These are phyloP conservation scores for Epichloe scottii DNA, from an alignment of 2,329 filamentous ascomycete species.

Conservation along the genomic window DNA sequence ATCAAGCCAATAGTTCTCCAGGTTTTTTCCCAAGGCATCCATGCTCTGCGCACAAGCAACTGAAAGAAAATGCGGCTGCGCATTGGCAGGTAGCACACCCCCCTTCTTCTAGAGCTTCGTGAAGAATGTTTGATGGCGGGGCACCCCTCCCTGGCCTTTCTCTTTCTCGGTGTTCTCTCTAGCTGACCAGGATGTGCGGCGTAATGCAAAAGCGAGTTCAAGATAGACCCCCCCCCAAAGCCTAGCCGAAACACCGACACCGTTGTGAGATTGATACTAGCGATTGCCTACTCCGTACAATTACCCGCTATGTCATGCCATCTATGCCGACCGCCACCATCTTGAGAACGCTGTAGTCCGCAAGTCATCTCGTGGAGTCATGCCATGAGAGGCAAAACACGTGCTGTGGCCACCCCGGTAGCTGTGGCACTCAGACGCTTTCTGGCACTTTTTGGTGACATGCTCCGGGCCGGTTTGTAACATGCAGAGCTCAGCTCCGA, in stretches of 20 bases:
- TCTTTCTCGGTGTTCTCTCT: neutral
- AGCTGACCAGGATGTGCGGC: conserved; percentile 4
- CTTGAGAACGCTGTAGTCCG: conserved; percentile 8
- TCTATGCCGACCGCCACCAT: conserved; percentile 11
- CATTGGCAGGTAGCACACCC: neutral
- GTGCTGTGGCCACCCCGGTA: conserved; percentile 7
- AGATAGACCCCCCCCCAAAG: neutral
- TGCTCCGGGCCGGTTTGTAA: conserved; percentile 3
- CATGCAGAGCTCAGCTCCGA: conserved; percentile 11
- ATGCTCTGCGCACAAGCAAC: neutral
- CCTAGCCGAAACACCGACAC: conserved; percentile 7
- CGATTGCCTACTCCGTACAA: conserved; percentile 4
- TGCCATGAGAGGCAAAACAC: conserved; percentile 6
- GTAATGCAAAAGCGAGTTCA: neutral
- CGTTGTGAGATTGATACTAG: conserved; percentile 8
- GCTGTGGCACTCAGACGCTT: conserved; percentile 6
- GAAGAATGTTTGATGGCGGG: neutral
- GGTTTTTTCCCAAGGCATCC: neutral
- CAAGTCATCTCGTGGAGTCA: conserved; percentile 7
- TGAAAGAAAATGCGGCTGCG: neutral
- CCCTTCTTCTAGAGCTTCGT: conserved; percentile 3
- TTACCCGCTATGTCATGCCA: conserved; percentile 9
- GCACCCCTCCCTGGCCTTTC: neutral
- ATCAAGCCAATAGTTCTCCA: neutral
- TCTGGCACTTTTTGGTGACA: conserved; percentile 3